phyloP scores from a whole-genome alignment of 257 asterid species.

The Gardenia jasminoides region DNA sequence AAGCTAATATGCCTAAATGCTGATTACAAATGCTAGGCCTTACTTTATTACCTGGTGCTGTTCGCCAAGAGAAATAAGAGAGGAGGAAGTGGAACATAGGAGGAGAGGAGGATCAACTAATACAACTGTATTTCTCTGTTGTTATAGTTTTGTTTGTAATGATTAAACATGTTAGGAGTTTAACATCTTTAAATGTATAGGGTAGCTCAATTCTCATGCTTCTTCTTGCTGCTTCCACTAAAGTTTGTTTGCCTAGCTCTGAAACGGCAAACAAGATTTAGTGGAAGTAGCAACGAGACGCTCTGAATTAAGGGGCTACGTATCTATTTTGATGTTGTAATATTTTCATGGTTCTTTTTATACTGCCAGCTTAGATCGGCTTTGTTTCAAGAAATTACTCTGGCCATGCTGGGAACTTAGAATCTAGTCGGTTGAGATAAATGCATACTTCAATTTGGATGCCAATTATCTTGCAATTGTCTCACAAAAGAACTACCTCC shows the following conservation, averaged over 20 bases:
- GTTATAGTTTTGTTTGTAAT: neutral
- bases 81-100: neutral
- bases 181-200: slow-evolving; percentile 17
- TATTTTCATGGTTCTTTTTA: neutral
- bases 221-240: slow-evolving; percentile 99
- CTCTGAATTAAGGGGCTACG: slow-evolving; percentile 60
- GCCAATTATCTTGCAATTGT: neutral
- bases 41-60: neutral
- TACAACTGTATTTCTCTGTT: neutral
- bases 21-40: neutral
- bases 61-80: neutral
- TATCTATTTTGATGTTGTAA: slow-evolving; percentile 48
- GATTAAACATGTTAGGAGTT: slow-evolving; percentile 6
- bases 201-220: slow-evolving; percentile 71
- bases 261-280: slow-evolving; percentile 66
- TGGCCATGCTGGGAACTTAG: neutral
- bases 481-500: neutral
- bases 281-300: slow-evolving; percentile 99
- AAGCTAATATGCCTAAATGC: neutral
- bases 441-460: neutral
- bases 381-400: neutral
- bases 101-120: neutral
- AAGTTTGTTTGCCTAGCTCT: slow-evolving; percentile 61
- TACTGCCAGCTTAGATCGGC: neutral
- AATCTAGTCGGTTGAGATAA: neutral